phyloP scores from a whole-genome alignment of 2,329 filamentous ascomycete species.

The Dendryphion nanum region DNA sequence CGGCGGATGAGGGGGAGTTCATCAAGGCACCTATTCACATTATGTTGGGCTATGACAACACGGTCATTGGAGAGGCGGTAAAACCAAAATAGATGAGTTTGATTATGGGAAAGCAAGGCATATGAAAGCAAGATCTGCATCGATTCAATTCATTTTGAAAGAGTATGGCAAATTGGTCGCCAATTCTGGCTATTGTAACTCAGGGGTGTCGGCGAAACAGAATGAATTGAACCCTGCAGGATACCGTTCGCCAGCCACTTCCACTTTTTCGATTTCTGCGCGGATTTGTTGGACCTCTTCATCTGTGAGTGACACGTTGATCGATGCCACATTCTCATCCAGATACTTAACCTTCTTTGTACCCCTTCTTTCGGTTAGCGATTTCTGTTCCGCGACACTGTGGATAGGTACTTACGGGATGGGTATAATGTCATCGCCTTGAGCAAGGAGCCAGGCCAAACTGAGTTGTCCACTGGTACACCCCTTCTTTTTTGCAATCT shows the following conservation, averaged over 20 bases:
- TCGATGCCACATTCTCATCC: constrained; percentile 15
- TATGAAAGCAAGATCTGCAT: not conserved
- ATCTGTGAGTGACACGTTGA: constrained; percentile 10
- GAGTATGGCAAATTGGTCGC: not conserved
- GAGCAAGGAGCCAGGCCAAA: constrained; percentile 30
- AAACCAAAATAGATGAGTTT: constrained; percentile 5
- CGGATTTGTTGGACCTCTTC: constrained; percentile 19
- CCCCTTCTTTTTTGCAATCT: constrained; percentile 43
- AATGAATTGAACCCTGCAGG: constrained; percentile 3
- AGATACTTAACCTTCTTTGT: constrained; percentile 17
- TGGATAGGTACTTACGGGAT: constrained; percentile 41
- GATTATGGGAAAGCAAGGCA: not conserved
- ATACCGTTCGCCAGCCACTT: constrained; percentile 9
- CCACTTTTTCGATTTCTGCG: constrained; percentile 8
- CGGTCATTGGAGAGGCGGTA: constrained; percentile 11
- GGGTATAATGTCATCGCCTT: constrained; percentile 52
- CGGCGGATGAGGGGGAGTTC: constrained; percentile 14
- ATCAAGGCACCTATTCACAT: constrained; percentile 15
- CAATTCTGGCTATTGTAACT: no score
- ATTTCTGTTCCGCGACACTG: not conserved
- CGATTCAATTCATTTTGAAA: not conserved
- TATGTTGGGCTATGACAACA: constrained; percentile 15
- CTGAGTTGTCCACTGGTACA: constrained; percentile 58
- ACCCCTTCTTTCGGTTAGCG: constrained; percentile 24
- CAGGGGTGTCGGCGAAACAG: constrained; percentile 11